Evolutionary conservation across 1,139 yeast genomes (phyloP), one percentile per base, ranked within the genome.

Genomic region (Lodderomyces orthopsilosis): DNA sequence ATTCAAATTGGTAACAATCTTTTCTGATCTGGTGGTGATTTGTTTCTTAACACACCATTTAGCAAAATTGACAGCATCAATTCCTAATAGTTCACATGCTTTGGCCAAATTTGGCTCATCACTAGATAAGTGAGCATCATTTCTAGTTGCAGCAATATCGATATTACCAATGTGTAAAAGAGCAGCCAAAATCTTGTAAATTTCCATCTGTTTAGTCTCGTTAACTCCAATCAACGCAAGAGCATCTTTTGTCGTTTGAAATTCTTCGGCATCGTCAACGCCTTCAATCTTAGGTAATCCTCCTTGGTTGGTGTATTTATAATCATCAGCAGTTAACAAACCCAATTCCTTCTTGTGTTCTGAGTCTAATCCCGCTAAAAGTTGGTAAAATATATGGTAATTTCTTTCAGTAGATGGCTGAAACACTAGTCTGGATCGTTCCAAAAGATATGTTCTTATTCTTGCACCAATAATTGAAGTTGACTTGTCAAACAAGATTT

Each of bases 1-100:
- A 57, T 79, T 87, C 60, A 93, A 75, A 59, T 85, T 90, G 38
- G 95, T 84, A 42, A 85, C 81, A 57, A 93, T 91, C 61, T 90
- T 90, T 68, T 93, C 98, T 17, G 90, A 82, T 63, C 98, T 77
- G n/a, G 98, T 91, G 17, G 79, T 79, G 52, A 93, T 89, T 67
- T 93, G 98, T 61, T 89, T 91, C 70, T 93, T 93, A 38, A 85
- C 83, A 57, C 89, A 81, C 98, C 98, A 93, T 65, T 89, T 90
- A 38, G 95, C 85, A 64, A 93, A 89, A 43, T 65, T 66, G 27
- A 65, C 53, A 1, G 96, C 74, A 58, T 90, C 91, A 42, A 93
- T 74, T 3, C 96, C 97, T 47, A 93, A 76, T 41, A 93, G 74
- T 48, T 87, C 85, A 70, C 95, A 85, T 1, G 95, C 97, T 58